These are phyloP conservation scores for Euryodendron excelsum DNA, from an alignment of 148 eudicot species.

Conservation along the genomic window DNA sequence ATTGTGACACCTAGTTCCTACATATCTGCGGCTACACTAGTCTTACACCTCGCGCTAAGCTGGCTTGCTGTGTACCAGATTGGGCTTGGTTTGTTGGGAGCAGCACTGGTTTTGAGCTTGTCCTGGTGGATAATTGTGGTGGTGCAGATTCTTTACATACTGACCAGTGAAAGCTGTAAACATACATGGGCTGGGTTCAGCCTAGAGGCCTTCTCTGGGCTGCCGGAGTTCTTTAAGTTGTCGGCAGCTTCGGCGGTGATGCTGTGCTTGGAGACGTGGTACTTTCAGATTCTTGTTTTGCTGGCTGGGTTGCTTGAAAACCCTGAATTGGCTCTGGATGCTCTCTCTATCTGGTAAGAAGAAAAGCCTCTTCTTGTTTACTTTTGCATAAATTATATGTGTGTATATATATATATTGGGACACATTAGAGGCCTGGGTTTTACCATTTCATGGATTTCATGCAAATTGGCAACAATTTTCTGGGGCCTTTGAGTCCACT, in stretches of 20 bases:
- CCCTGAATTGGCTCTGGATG: conserved; percentile 25
- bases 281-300: conserved; percentile 21
- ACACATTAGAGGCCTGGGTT: no score
- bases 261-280: conserved; percentile 38
- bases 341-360: conserved; percentile 32
- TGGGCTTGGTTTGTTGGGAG: conserved; percentile 26
- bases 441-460: no score
- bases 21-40: conserved; percentile 11
- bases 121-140: conserved; percentile 28
- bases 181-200: conserved; percentile 29
- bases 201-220: conserved; percentile 24
- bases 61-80: conserved; percentile 18
- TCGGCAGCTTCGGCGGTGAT: conserved; percentile 36
- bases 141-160: conserved; percentile 26
- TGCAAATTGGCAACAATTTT: no score
- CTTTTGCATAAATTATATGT: not conserved
- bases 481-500: no score
- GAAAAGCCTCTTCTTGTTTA: not conserved
- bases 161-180: conserved; percentile 21
- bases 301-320: conserved; percentile 30
- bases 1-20: conserved; percentile 20
- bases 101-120: conserved; percentile 18
- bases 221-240: conserved; percentile 24
- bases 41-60: conserved; percentile 16
- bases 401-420: no score